Conservation (phyloP, 2,329 filamentous ascomycete genomes). For the Coleophoma eucalyptorum region DNA sequence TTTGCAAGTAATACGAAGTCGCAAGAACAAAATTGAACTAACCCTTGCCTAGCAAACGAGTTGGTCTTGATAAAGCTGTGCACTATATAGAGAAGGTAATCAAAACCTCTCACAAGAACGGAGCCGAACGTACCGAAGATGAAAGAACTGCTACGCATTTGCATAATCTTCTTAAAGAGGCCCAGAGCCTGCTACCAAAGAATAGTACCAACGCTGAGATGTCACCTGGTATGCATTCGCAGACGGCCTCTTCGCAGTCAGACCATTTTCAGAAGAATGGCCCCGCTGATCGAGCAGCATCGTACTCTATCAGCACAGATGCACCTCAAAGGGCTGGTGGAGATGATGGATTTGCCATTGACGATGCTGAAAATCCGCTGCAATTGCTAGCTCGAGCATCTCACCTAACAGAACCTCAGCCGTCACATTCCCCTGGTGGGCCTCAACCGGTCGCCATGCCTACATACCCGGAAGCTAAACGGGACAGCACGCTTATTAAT, state of each 20-base stretch:
- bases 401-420: conserved; percentile 41
- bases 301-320: neutral
- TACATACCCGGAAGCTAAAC: conserved; percentile 24
- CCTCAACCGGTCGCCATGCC: neutral
- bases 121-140: conserved; percentile 33
- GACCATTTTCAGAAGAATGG: neutral
- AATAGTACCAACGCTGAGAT: conserved; percentile 15
- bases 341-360: conserved; percentile 55
- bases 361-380: conserved; percentile 72
- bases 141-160: conserved; percentile 38
- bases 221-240: conserved; percentile 12
- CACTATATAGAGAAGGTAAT: conserved; percentile 70
- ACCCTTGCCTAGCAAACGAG: conserved; percentile 55
- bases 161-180: conserved; percentile 45
- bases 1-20: too few species aligned
- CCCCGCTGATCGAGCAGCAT: neutral
- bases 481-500: conserved; percentile 46
- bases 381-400: conserved; percentile 71
- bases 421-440: neutral
- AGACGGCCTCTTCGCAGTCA: conserved; percentile 1
- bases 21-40: too few species aligned
- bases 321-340: conserved; percentile 13
- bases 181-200: conserved; percentile 34
- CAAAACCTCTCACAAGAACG: conserved; percentile 41
- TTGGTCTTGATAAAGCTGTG: conserved; percentile 70